Percentiles rank a stretch among this genome's conserved stretches.
Evolutionary conservation across 140 eudicot species (phyloP).

Genomic region (Bidens hawaiensis): DNA sequence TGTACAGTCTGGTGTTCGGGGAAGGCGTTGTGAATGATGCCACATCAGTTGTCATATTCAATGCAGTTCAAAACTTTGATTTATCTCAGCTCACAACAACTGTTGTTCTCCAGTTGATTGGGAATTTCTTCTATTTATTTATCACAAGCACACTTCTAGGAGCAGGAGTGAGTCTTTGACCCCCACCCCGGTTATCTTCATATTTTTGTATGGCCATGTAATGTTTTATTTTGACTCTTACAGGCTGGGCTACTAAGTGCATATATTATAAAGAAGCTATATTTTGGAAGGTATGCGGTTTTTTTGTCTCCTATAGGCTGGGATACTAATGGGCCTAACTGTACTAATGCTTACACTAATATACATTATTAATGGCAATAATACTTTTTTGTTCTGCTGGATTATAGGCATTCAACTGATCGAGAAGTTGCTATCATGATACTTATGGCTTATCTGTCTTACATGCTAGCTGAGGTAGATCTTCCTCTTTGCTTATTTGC

Average conservation of each 20-base stretch:
- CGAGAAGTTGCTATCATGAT: slow-evolving; percentile 91
- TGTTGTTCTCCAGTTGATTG: slow-evolving; percentile 51
- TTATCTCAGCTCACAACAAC: slow-evolving; percentile 40
- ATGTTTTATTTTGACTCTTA: slow-evolving; percentile 17
- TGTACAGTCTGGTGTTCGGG: slow-evolving; percentile 88
- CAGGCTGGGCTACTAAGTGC: slow-evolving; percentile 89
- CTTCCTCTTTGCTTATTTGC: background rate
- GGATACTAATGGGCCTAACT: background rate
- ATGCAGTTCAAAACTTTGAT: slow-evolving; percentile 73
- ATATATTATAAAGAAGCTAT: slow-evolving; percentile 64
- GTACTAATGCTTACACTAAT: no score
- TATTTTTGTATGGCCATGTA: slow-evolving; percentile 8
- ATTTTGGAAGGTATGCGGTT: slow-evolving; percentile 65
- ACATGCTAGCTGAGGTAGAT: slow-evolving; percentile 76
- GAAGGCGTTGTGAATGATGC: slow-evolving; percentile 95
- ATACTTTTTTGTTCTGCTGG: slow-evolving; percentile 7
- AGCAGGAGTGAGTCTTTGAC: slow-evolving; percentile 41
- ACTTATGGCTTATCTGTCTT: slow-evolving; percentile 86
- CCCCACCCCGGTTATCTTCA: background rate
- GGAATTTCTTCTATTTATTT: slow-evolving; percentile 69
- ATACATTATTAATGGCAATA: background rate
- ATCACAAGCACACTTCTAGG: slow-evolving; percentile 74
- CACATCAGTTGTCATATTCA: slow-evolving; percentile 84
- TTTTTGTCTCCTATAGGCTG: background rate
- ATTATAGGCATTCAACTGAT: slow-evolving; percentile 80